A percentile compares a stretch with the other conserved stretches of the same genome.
phyloP scores from a whole-genome alignment of 768 basidiomycete species.

The Ephemerocybe angulata region DNA sequence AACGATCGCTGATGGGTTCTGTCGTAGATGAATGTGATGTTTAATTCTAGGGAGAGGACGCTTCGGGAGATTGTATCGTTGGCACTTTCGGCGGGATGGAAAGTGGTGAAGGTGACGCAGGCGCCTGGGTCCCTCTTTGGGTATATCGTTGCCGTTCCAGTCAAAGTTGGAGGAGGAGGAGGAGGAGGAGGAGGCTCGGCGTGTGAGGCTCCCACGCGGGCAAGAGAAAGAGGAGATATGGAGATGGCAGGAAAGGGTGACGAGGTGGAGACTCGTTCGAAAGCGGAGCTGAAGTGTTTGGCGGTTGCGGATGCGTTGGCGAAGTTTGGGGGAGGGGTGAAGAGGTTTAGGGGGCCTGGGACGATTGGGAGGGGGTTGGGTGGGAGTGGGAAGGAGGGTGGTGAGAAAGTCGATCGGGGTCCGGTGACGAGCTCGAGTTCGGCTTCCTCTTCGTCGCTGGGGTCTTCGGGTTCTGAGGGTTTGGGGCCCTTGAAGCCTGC shows the following conservation, averaged over 20 bases:
- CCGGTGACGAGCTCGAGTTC: constrained; percentile 5
- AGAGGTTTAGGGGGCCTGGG: constrained; percentile 16
- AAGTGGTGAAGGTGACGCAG: constrained; percentile 33
- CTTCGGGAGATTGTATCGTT: constrained; percentile 28
- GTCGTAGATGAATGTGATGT: constrained; percentile 37
- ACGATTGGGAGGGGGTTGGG: constrained; percentile 3
- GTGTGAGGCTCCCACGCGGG: too few species aligned
- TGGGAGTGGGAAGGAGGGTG: not conserved
- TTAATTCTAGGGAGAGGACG: constrained; percentile 39
- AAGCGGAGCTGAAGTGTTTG: constrained; percentile 41
- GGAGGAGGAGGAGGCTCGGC: too few species aligned
- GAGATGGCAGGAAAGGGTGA: not conserved
- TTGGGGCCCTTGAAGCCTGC: not conserved
- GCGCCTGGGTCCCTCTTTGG: constrained; percentile 67
- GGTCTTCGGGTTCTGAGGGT: not conserved
- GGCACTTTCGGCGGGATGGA: constrained; percentile 31
- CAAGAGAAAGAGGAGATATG: too few species aligned
- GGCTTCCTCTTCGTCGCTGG: constrained; percentile 12
- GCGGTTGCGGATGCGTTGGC: constrained; percentile 43
- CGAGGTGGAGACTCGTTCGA: too few species aligned
- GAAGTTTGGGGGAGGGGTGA: constrained; percentile 32
- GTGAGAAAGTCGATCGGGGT: not conserved
- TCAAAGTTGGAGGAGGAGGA: too few species aligned
- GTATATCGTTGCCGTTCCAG: constrained; percentile 65
- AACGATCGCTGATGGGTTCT: not conserved